Base-by-base conservation (phyloP, 2,329 filamentous ascomycete genomes). In the Diaporthe sp. region DNA sequence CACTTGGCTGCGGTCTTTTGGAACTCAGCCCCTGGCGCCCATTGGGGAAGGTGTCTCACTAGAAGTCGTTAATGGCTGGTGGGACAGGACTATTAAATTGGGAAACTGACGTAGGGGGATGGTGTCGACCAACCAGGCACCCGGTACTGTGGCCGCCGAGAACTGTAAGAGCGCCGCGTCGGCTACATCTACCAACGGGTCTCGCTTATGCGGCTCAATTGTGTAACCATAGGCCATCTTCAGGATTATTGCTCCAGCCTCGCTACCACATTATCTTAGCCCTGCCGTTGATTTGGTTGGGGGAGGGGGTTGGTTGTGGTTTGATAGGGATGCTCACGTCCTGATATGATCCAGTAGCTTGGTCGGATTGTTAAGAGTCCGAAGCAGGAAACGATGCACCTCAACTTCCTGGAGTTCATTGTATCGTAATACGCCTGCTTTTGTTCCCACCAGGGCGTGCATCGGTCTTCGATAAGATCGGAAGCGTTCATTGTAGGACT, bases 41-140 rank as follows among this genome's bases (percentile, higher is more conserved):
- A 71, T 0, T 78, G 78, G 0, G 84, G 84, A 8, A 85, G 77
- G 15, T 82, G 75, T n/a, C 76, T 76, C 2, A 85, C 85, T 87
- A 28, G 1, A 44, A 8, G 10, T 8, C 19, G 2, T 73, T 10
- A 73, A 55, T 6, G 19, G 10, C 10, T 10, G 19, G 37, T 55
- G 42, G 42, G 7, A 22, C 6, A 17, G 22, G 7, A 5, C 5
- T 22, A 2, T 44, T 44, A 28, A 13, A 55, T n/a, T 34, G 10
- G 28, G 25, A 72, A 37, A 71, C 76, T 28, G 10, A 72, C 73
- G 76, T 2, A 58, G 44, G 0, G 84, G 83, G 0, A 85, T n/a
- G 0, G 81, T 77, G 34, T 85, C 83, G 9, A 84, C 82, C 0
- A 78, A 34, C 83, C 83, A 85, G 4, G 78, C 62, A n/a, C 82